phyloP scores from a whole-genome alignment of 345 rosid genomes.

The Salix viminalis region DNA sequence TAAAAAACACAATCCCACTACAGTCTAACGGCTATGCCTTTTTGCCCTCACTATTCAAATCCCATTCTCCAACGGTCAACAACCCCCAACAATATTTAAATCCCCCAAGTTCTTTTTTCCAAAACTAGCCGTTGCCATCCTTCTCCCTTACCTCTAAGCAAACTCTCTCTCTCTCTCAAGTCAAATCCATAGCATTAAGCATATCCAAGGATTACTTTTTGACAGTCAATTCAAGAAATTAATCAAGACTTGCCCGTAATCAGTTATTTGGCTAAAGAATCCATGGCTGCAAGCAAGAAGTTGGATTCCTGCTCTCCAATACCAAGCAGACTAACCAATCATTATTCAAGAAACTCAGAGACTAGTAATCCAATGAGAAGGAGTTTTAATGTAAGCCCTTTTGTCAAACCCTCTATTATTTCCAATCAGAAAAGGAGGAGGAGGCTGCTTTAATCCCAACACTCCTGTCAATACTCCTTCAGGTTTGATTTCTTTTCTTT shows the following conservation, averaged over 20 bases:
- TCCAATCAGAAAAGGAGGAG: slow-evolving; percentile 35
- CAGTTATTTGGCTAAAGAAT: not conserved
- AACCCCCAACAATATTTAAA: not conserved
- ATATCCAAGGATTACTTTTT: not conserved
- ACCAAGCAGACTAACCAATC: slow-evolving; percentile 30
- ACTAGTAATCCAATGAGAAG: slow-evolving; percentile 53
- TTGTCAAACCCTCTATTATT: slow-evolving; percentile 41
- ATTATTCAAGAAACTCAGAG: slow-evolving; percentile 56
- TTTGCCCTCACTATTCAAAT: not conserved
- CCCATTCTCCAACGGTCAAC: slow-evolving; percentile 10
- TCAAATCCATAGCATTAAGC: not conserved
- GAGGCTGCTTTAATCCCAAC: slow-evolving; percentile 39
- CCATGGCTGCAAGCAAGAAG: slow-evolving; percentile 21
- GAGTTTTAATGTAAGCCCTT: slow-evolving; percentile 59
- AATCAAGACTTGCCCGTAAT: not conserved
- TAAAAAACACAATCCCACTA: not conserved
- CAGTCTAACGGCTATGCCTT: slow-evolving; percentile 12
- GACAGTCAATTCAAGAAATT: not conserved
- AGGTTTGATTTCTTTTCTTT: slow-evolving; percentile 30
- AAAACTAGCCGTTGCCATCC: slow-evolving; percentile 20
- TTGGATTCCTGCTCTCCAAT: slow-evolving; percentile 22
- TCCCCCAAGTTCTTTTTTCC: not conserved
- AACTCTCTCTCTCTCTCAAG: not conserved
- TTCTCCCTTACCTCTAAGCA: not conserved
- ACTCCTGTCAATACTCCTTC: slow-evolving; percentile 61